Evolutionary conservation across 2,329 filamentous ascomycete genomes (phyloP).

Genomic region (Coniochaeta ligniaria): DNA sequence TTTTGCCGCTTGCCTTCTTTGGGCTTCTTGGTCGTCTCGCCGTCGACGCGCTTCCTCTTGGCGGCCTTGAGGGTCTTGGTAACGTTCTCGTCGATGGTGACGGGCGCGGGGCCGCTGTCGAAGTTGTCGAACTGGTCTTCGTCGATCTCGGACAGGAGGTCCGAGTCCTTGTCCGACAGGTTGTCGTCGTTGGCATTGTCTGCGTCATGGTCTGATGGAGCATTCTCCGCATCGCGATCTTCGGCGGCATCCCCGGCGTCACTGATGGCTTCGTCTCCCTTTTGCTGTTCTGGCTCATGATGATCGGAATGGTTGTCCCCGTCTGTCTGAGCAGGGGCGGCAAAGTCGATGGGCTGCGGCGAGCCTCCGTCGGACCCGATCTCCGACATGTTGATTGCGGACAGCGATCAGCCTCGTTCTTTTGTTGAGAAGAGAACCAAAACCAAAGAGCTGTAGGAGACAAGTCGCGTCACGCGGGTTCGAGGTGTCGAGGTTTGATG

Average conservation of each 20-base stretch:
- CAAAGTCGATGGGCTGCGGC: background rate
- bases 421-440: background rate
- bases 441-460: background rate
- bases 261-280: background rate
- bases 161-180: constrained; percentile 47
- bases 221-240: too few species aligned
- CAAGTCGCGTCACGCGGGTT: background rate
- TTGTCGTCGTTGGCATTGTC: constrained; percentile 22
- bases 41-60: constrained; percentile 59
- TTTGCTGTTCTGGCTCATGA: background rate
- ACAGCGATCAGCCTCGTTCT: background rate
- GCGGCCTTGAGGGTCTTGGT: constrained; percentile 56
- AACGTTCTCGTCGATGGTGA: constrained; percentile 62
- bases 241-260: background rate
- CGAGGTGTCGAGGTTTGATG: background rate
- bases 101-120: constrained; percentile 59
- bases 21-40: constrained; percentile 63
- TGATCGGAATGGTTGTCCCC: background rate
- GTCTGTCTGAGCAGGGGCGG: background rate
- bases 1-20: constrained; percentile 67
- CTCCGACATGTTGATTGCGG: background rate
- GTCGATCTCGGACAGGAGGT: constrained; percentile 60
- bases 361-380: background rate
- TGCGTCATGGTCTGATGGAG: constrained; percentile 6
- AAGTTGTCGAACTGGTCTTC: constrained; percentile 54